These are phyloP conservation scores for Dendrobium chrysotoxum DNA, from an alignment of 106 monocot genomes.

Conservation along the genomic window DNA sequence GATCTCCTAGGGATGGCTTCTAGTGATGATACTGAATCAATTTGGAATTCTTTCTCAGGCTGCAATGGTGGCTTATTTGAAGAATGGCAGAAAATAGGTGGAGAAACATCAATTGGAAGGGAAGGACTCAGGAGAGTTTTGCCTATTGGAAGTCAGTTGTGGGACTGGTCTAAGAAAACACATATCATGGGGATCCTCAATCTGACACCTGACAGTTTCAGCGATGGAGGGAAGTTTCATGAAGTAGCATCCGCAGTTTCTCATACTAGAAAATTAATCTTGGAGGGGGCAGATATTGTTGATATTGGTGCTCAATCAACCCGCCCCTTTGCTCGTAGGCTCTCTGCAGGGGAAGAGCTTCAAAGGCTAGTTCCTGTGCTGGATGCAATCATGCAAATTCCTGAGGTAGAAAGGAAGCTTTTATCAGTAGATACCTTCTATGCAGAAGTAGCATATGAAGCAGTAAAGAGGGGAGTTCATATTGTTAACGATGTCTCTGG, in stretches of 20 bases:
- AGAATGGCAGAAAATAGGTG: constrained; percentile 66
- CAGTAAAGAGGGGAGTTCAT: constrained; percentile 72
- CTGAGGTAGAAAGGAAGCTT: constrained; percentile 65
- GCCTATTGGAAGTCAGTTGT: constrained; percentile 40
- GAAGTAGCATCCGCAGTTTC: constrained; percentile 50
- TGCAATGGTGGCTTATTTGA: constrained; percentile 49
- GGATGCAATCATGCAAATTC: constrained; percentile 53
- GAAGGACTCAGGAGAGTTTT: constrained; percentile 72
- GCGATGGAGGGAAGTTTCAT: constrained; percentile 80
- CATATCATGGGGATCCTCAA: constrained; percentile 89
- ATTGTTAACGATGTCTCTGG: constrained; percentile 92
- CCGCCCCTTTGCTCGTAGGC: constrained; percentile 50
- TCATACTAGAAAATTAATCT: constrained; percentile 52
- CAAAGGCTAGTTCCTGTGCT: constrained; percentile 70
- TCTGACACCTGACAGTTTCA: constrained; percentile 92
- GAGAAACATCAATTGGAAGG: constrained; percentile 51
- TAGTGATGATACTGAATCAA: constrained; percentile 35
- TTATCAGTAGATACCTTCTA: constrained; percentile 88
- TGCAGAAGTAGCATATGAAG: constrained; percentile 73
- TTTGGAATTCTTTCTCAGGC: constrained; percentile 73
- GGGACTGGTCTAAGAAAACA: constrained; percentile 77
- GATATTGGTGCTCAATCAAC: constrained; percentile 97
- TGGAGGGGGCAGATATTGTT: constrained; percentile 84
- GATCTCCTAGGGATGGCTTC: constrained; percentile 67
- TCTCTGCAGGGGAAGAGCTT: constrained; percentile 65